Evolutionary conservation across 768 basidiomycete species (phyloP).

Genomic region (Gymnopilus junonius): DNA sequence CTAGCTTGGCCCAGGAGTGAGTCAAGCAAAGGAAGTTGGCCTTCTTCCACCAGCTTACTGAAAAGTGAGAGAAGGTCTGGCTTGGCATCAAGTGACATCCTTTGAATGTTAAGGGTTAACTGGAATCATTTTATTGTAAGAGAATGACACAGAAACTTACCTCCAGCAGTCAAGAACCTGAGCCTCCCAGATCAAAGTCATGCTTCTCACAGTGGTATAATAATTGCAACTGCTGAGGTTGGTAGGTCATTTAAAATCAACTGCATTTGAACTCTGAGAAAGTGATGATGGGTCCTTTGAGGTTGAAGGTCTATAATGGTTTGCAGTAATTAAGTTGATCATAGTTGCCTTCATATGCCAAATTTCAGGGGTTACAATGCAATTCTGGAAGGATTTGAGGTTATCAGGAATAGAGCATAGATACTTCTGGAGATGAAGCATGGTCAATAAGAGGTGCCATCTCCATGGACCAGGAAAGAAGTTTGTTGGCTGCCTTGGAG

Average conservation of each 20-base stretch:
- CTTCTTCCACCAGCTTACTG: neutral
- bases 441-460: slow-evolving; percentile 23
- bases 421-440: slow-evolving; percentile 21
- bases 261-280: slow-evolving; percentile 5
- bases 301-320: slow-evolving; percentile 22
- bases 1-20: neutral
- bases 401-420: slow-evolving; percentile 18
- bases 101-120: no score
- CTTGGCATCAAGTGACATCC: neutral
- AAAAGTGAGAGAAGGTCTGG: neutral
- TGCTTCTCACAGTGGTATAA: slow-evolving; percentile 25
- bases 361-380: slow-evolving; percentile 21
- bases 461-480: slow-evolving; percentile 19
- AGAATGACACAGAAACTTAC: neutral
- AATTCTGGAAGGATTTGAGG: slow-evolving; percentile 22
- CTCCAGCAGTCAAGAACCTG: slow-evolving; percentile 17
- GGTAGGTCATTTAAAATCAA: slow-evolving; percentile 18
- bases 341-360: slow-evolving; percentile 24
- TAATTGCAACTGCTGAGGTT: slow-evolving; percentile 28
- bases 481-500: slow-evolving; percentile 18
- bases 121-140: no score
- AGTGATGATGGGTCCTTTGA: slow-evolving; percentile 22
- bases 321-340: slow-evolving; percentile 21
- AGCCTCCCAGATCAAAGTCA: slow-evolving; percentile 25
- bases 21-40: neutral